Evolutionary conservation across 306 rosid species (phyloP).

Genomic region (Lupinus albus): DNA sequence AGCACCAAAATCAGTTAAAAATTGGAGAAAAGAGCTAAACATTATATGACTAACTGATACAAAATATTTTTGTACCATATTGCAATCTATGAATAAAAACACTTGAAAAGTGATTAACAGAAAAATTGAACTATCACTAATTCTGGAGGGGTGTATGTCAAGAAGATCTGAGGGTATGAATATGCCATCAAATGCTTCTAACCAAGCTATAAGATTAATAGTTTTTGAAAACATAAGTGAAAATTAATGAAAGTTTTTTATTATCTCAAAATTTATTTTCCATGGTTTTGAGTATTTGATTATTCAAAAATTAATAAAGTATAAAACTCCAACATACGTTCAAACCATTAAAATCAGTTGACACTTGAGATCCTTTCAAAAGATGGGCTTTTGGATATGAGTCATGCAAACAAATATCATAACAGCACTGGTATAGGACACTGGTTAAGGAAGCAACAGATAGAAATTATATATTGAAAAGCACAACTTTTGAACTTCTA

Average conservation of each 20-base stretch:
- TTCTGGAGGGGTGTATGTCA: slow-evolving; percentile 2
- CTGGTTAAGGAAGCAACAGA: no score
- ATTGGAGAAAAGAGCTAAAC: not conserved
- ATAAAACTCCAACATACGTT: slow-evolving; percentile 30
- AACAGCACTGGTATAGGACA: no score
- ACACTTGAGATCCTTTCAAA: slow-evolving; percentile 12
- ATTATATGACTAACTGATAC: slow-evolving; percentile 15
- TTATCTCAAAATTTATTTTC: slow-evolving; percentile 9
- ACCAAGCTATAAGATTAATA: slow-evolving; percentile 7
- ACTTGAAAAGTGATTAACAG: slow-evolving; percentile 20
- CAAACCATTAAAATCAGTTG: slow-evolving; percentile 28
- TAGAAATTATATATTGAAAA: no score
- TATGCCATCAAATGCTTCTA: slow-evolving; percentile 21
- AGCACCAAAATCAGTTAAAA: slow-evolving; percentile 24
- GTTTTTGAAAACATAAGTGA: slow-evolving; percentile 4
- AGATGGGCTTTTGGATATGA: slow-evolving; percentile 16
- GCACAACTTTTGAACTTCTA: no score
- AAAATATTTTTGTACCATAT: slow-evolving; percentile 7
- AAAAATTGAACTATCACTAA: slow-evolving; percentile 13
- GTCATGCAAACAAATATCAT: no score
- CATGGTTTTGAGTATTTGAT: slow-evolving; percentile 31
- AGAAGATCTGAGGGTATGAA: slow-evolving; percentile 10
- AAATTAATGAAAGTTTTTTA: not conserved
- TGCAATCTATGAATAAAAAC: slow-evolving; percentile 14
- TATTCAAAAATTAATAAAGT: slow-evolving; percentile 25